Evolutionary conservation across 2,329 filamentous ascomycete species (phyloP), one percentile per base, ranked within the genome.

Genomic region (Ilyonectria sp.): DNA sequence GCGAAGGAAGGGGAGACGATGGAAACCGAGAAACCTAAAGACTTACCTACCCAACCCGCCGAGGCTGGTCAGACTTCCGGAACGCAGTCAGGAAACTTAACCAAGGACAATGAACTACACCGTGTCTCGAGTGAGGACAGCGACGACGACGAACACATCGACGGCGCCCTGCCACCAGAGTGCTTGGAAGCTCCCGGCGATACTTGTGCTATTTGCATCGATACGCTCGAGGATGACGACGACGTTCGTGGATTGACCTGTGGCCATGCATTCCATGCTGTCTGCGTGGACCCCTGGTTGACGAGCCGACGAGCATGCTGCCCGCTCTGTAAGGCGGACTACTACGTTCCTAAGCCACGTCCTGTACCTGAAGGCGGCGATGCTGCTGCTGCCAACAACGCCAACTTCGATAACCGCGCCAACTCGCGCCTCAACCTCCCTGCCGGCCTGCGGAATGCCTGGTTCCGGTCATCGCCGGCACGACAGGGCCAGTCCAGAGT

Each of bases 231-330:
- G 79, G 94, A 98, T 70, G 94, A 98, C 70, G 96, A 98, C 75
- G 95, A 99, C 78, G 91, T 99, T 56, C 93, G 96, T 73, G 96
- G 96, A 2, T 84, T 99, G 68, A 94, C 94, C 4, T 99, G 96
- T 77, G 96, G 96, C n/a, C 96, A 99, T 81, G 95, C 95, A 60
- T 99, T 98, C 88, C 96, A 99, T 79, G 95, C 94, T 57, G 93
- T 92, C 44, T 99, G 96, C 78, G 90, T 99, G 55, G 96, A 99
- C 75, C 96, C 96, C 11, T 99, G 96, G 96, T 84, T 99, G 70
- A 99, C 96, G 10, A 95, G 93, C 77, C 90, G 96, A 70, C 92
- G 95, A 72, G 96, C 96, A 29, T 98, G 95, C 84, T 99, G 96
- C 79, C 96, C 96, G 6, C 90, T 99, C 7, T 99, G 96, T 86